These are phyloP conservation scores for Plantago ovata DNA, from an alignment of 257 asterid species.

Conservation along the genomic window DNA sequence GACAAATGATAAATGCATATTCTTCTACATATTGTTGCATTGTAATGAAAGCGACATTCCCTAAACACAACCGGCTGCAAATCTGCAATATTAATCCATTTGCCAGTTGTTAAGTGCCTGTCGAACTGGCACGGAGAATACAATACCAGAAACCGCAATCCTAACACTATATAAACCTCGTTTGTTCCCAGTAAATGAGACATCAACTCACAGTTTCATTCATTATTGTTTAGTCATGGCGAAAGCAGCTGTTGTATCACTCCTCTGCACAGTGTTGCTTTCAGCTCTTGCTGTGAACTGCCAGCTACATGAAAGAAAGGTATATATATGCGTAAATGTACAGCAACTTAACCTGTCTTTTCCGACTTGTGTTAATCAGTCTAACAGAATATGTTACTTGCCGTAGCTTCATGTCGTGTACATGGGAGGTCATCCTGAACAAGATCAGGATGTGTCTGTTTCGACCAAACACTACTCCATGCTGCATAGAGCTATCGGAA, in stretches of 20 bases:
- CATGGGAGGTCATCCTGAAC: constrained; percentile 39
- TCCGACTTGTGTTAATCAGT: neutral
- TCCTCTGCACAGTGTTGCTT: constrained; percentile 33
- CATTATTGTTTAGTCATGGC: constrained; percentile 22
- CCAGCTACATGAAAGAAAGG: constrained; percentile 38
- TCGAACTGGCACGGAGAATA: constrained; percentile 1
- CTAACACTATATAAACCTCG: constrained; percentile 21
- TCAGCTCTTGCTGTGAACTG: constrained; percentile 33
- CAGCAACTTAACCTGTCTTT: too few relatives aligned
- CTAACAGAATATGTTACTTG: neutral
- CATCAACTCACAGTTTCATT: constrained; percentile 7
- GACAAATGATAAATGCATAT: too few relatives aligned
- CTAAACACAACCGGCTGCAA: too few relatives aligned
- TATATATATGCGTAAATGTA: neutral
- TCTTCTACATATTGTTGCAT: too few relatives aligned
- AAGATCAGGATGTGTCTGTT: constrained; percentile 24
- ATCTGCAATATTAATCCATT: too few relatives aligned
- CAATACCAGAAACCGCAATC: neutral
- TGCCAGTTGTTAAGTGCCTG: too few relatives aligned
- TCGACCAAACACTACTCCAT: constrained; percentile 36
- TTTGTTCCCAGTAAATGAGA: neutral
- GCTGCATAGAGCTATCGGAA: constrained; percentile 39
- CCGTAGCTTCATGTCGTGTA: constrained; percentile 39
- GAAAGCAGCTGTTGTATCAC: constrained; percentile 14
- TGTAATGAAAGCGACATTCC: too few relatives aligned